phyloP scores from a whole-genome alignment of 1,284 basidiomycete species.

The Pseudozyma hubeiensis region DNA sequence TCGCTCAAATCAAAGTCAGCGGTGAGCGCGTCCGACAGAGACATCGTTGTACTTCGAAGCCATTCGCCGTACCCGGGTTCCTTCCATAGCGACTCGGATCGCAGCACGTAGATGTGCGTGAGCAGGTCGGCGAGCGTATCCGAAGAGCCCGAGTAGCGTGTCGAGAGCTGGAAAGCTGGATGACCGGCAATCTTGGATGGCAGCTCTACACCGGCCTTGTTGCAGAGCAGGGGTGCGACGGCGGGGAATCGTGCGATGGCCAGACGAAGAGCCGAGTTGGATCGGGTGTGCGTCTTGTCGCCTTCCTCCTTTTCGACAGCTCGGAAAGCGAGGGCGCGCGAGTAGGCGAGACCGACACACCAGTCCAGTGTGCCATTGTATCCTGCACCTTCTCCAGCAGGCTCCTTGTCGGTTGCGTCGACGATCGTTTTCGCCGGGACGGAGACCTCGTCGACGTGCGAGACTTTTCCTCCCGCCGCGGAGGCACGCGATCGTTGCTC shows the following conservation, averaged over 20 bases:
- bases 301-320: slow-evolving; percentile 57
- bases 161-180: slow-evolving; percentile 22
- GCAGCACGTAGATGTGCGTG: slow-evolving; percentile 60
- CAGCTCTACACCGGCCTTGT: slow-evolving; percentile 54
- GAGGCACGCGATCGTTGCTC: slow-evolving; percentile 26
- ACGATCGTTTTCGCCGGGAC: slow-evolving; percentile 47
- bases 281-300: slow-evolving; percentile 37
- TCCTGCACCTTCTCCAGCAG: slow-evolving; percentile 32
- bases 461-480: slow-evolving; percentile 3
- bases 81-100: slow-evolving; percentile 64
- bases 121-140: slow-evolving; percentile 57
- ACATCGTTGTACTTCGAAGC: slow-evolving; percentile 46
- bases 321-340: slow-evolving; percentile 57
- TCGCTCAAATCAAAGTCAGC: slow-evolving; percentile 19
- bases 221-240: slow-evolving; percentile 55
- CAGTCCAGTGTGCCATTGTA: slow-evolving; percentile 61
- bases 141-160: slow-evolving; percentile 12
- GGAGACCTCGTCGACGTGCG: slow-evolving; percentile 32
- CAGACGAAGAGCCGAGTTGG: slow-evolving; percentile 47
- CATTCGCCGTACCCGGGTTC: slow-evolving; percentile 50
- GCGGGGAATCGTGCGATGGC: slow-evolving; percentile 62
- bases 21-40: slow-evolving; percentile 19
- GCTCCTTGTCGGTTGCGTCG: slow-evolving; percentile 38
- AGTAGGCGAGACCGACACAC: slow-evolving; percentile 60
- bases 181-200: slow-evolving; percentile 36